A percentile compares a stretch with the other conserved stretches of the same genome.
These are phyloP conservation scores for Acanthamoeba castellanii DNA, from an alignment of 208 protist species.

Conservation along the genomic window DNA sequence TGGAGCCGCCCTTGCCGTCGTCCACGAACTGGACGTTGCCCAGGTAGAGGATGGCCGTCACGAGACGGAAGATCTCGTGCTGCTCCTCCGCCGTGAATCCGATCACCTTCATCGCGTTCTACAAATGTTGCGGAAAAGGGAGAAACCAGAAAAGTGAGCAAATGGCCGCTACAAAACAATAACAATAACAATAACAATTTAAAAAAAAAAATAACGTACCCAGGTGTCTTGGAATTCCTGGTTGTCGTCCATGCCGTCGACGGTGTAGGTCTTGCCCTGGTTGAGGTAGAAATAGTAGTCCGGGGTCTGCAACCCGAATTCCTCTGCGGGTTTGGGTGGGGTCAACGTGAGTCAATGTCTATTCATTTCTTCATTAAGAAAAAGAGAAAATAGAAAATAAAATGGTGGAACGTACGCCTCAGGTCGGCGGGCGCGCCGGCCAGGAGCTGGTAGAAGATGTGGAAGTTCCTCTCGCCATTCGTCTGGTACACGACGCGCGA, in stretches of 20 bases:
- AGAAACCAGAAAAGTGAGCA: too few relatives aligned
- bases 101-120: slow-evolving; percentile 94
- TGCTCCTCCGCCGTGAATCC: slow-evolving; percentile 91
- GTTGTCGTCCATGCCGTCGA: slow-evolving; percentile 92
- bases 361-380: too few relatives aligned
- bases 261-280: slow-evolving; percentile 89
- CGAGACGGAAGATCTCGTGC: slow-evolving; percentile 90
- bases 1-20: slow-evolving; percentile 80
- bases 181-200: neutral
- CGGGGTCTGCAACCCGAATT: slow-evolving; percentile 14
- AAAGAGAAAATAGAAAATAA: neutral
- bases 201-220: neutral
- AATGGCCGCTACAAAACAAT: too few relatives aligned
- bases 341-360: too few relatives aligned
- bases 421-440: slow-evolving; percentile 35
- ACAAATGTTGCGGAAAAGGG: too few relatives aligned
- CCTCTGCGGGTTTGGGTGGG: neutral
- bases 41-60: slow-evolving; percentile 95
- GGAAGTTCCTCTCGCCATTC: slow-evolving; percentile 87
- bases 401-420: neutral
- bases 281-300: slow-evolving; percentile 86
- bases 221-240: slow-evolving; percentile 85
- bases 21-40: slow-evolving; percentile 95
- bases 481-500: neutral
- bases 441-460: slow-evolving; percentile 95